phyloP scores from a whole-genome alignment of 192 early-diverging fungal genomes.

The Rhizoclosmatium sp. region DNA sequence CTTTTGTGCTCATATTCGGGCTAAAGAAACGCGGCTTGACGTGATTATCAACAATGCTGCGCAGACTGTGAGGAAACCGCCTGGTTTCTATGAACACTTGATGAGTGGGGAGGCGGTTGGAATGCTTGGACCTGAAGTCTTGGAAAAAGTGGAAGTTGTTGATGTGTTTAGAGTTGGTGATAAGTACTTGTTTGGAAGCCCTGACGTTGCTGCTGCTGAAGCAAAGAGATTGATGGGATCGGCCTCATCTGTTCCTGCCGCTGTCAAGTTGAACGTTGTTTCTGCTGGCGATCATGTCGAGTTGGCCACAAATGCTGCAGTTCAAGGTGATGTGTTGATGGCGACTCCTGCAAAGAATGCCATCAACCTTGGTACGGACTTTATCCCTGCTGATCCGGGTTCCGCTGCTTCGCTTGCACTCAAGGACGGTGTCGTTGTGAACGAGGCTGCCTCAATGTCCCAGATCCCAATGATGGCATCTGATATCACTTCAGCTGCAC shows the following conservation, averaged over 20 bases:
- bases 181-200: conserved; percentile 49
- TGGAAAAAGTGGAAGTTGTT: conserved; percentile 45
- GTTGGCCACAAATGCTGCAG: conserved; percentile 3
- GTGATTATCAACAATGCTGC: conserved; percentile 70
- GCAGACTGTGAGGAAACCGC: conserved; percentile 65
- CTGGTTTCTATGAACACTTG: conserved; percentile 63
- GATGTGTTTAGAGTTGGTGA: conserved; percentile 50
- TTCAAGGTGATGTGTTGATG: conserved; percentile 6
- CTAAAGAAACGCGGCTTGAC: conserved; percentile 51
- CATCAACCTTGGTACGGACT: conserved; percentile 21
- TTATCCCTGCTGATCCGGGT: conserved; percentile 14
- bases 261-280: not conserved
- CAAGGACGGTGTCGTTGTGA: conserved; percentile 36
- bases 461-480: conserved; percentile 49
- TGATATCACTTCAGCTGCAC: conserved; percentile 26
- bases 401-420: not conserved
- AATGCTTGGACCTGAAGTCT: conserved; percentile 33
- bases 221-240: conserved; percentile 10
- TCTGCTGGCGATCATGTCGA: not conserved
- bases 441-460: conserved; percentile 51
- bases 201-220: conserved; percentile 29
- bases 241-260: not conserved
- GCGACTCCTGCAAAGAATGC: conserved; percentile 30
- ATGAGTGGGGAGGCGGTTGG: conserved; percentile 49
- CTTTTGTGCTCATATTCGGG: conserved; percentile 56